Evolutionary conservation across 2,329 filamentous ascomycete genomes (phyloP).

Genomic region (Ophiostoma montium): DNA sequence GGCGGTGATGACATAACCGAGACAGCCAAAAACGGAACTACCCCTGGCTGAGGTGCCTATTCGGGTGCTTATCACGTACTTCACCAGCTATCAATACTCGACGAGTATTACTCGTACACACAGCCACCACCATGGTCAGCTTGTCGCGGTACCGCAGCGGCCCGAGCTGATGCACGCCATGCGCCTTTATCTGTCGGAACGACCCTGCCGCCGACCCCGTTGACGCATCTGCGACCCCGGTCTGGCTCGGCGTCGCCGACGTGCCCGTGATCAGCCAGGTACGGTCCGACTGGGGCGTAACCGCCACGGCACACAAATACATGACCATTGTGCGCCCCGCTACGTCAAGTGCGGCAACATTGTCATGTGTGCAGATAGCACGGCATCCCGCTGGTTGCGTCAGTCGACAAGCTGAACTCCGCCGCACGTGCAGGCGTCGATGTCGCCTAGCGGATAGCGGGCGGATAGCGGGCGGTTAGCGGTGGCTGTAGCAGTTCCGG

Average conservation of each 20-base stretch:
- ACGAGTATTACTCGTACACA: no score
- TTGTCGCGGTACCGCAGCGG: conserved; percentile 19
- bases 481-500: no score
- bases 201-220: conserved; percentile 44
- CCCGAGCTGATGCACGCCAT: conserved; percentile 8
- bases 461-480: background rate
- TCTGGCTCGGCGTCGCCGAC: conserved; percentile 27
- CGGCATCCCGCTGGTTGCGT: conserved; percentile 29
- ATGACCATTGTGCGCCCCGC: conserved; percentile 28
- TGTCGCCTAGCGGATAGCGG: background rate
- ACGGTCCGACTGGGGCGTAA: conserved; percentile 43
- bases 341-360: conserved; percentile 50
- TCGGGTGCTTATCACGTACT: no score
- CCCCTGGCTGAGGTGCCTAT: no score
- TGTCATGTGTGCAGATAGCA: conserved; percentile 37
- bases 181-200: conserved; percentile 48
- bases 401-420: conserved; percentile 25
- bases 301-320: no score
- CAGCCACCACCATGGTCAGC: conserved; percentile 11
- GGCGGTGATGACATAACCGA: no score
- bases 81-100: no score
- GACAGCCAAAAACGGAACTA: no score
- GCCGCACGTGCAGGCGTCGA: background rate
- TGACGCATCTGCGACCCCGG: no score
- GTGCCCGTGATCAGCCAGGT: conserved; percentile 41